phyloP scores from a whole-genome alignment of 257 asterid species.

The Lithospermum erythrorhizon region DNA sequence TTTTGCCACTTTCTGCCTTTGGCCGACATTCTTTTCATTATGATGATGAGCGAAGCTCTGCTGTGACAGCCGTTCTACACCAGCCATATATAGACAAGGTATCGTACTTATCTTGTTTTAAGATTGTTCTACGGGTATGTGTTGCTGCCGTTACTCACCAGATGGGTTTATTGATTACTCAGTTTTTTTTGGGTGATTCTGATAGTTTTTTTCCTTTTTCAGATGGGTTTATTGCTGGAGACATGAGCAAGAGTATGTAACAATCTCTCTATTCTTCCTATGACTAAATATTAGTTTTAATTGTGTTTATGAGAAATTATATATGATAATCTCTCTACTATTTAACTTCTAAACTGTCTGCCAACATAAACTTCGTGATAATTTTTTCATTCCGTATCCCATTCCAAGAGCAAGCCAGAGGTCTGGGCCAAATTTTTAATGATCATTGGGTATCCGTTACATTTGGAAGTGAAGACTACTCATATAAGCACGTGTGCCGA shows the following conservation, averaged over 20 bases:
- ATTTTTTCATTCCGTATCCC: conserved; percentile 64
- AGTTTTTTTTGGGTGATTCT: too few species aligned
- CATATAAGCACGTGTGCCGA: conserved; percentile 91
- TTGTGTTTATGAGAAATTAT: not conserved
- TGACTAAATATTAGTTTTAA: conserved; percentile 4
- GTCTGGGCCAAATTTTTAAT: conserved; percentile 76
- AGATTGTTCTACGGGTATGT: too few species aligned
- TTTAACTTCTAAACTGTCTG: not conserved
- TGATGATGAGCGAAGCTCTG: conserved; percentile 64
- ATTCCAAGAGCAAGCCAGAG: conserved; percentile 80
- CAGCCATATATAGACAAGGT: conserved; percentile 74
- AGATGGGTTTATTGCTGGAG: conserved; percentile 89
- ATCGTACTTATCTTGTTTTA: not conserved
- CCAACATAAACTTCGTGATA: conserved; percentile 7
- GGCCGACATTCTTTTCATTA: conserved; percentile 40
- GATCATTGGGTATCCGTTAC: conserved; percentile 98
- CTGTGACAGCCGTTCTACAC: conserved; percentile 39
- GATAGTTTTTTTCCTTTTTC: too few species aligned
- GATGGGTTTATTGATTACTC: too few species aligned
- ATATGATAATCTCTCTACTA: not conserved
- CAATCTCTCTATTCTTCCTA: conserved; percentile 6
- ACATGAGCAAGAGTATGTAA: conserved; percentile 83
- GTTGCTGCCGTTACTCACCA: too few species aligned
- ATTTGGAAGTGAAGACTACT: conserved; percentile 98
- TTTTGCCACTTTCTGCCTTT: conserved; percentile 36